Conservation (phyloP, 257 asterid species). For the Salvia hispanica region DNA sequence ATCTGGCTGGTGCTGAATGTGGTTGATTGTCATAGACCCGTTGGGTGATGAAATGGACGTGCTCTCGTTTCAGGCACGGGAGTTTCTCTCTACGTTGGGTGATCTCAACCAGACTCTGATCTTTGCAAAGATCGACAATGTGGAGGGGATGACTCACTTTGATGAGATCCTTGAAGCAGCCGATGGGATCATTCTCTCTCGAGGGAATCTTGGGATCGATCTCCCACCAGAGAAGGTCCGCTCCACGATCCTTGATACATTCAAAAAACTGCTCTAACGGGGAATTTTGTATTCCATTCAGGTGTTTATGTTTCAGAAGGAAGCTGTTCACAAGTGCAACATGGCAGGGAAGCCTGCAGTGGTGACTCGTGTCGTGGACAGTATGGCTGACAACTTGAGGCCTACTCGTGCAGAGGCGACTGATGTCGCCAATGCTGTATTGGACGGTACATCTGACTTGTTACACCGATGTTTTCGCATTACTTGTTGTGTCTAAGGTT, state of each 20-base stretch:
- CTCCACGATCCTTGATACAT: constrained; percentile 14
- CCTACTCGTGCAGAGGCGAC: constrained; percentile 99
- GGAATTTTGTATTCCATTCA: constrained; percentile 18
- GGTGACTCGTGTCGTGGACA: constrained; percentile 91
- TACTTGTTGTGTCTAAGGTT: not conserved
- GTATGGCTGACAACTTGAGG: constrained; percentile 92
- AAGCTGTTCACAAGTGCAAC: constrained; percentile 84
- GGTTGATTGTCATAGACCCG: not conserved
- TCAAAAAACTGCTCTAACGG: too few relatives aligned
- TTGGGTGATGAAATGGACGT: too few relatives aligned
- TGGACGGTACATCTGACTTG: constrained; percentile 61
- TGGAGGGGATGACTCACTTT: constrained; percentile 90
- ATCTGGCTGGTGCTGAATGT: not conserved
- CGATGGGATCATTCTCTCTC: constrained; percentile 92
- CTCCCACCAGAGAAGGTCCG: constrained; percentile 94
- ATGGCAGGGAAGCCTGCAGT: constrained; percentile 95
- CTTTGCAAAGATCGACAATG: constrained; percentile 82
- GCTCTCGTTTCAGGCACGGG: constrained; percentile 64
- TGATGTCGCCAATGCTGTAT: constrained; percentile 93
- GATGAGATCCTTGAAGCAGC: constrained; percentile 95
- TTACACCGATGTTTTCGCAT: too few relatives aligned
- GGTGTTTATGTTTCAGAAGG: constrained; percentile 92
- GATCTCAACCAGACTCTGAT: constrained; percentile 74
- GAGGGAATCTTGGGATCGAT: constrained; percentile 96
- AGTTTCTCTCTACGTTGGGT: constrained; percentile 70